Percentiles rank a stretch among this genome's conserved stretches.
Conservation (phyloP, 257 asterid genomes). For the Cruciata laevipes region DNA sequence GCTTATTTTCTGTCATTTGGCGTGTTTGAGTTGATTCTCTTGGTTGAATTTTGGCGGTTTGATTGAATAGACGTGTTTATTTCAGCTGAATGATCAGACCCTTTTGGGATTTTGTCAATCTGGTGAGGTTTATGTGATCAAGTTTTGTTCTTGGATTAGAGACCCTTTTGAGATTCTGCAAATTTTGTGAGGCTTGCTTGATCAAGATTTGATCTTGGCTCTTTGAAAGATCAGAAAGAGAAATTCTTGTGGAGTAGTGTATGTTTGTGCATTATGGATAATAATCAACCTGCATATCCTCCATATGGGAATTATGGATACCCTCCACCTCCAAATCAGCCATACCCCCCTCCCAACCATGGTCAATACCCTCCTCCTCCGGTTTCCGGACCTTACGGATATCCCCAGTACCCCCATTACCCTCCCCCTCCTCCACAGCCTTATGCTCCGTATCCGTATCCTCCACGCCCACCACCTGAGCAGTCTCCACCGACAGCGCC, state of each 20-base stretch:
- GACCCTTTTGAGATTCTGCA: background rate
- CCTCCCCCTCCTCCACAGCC: slow-evolving; percentile 42
- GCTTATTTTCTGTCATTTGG: background rate
- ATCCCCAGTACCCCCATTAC: slow-evolving; percentile 45
- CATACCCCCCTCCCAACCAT: slow-evolving; percentile 41
- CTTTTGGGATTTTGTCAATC: slow-evolving; percentile 18
- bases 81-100: slow-evolving; percentile 11
- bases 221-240: slow-evolving; percentile 10
- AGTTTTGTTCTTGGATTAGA: slow-evolving; percentile 6
- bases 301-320: slow-evolving; percentile 46
- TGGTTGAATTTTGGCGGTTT: background rate
- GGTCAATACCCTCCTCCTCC: slow-evolving; percentile 31
- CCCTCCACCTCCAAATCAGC: slow-evolving; percentile 36
- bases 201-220: slow-evolving; percentile 8
- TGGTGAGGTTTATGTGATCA: slow-evolving; percentile 15
- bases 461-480: slow-evolving; percentile 15
- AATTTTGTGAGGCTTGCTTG: background rate
- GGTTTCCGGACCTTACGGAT: slow-evolving; percentile 28
- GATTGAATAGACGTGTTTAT: background rate
- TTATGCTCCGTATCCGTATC: slow-evolving; percentile 32
- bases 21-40: background rate
- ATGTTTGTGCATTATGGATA: slow-evolving; percentile 42
- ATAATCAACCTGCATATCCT: slow-evolving; percentile 40
- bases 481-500: slow-evolving; percentile 29
- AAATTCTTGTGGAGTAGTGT: background rate